Evolutionary conservation across 2,329 filamentous ascomycete species (phyloP).

Genomic region (Dothideomycetidae sp.): DNA sequence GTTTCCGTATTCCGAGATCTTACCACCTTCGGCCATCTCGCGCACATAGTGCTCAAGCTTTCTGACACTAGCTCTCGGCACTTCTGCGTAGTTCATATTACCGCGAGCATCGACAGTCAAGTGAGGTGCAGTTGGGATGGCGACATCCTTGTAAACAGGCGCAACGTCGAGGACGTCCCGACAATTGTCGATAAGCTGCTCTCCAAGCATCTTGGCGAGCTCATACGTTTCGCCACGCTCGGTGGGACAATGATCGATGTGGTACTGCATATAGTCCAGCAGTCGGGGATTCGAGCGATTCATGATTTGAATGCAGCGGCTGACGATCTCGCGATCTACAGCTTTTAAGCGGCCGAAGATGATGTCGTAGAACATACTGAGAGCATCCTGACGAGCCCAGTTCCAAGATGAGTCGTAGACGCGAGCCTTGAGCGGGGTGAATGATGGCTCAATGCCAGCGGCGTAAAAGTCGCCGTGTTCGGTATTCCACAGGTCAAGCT

Average conservation of each 20-base stretch:
- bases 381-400: slow-evolving; percentile 92
- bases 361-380: slow-evolving; percentile 98
- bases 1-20: slow-evolving; percentile 97
- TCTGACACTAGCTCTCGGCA: slow-evolving; percentile 72
- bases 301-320: slow-evolving; percentile 97
- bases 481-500: slow-evolving; percentile 85
- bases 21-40: slow-evolving; percentile 96
- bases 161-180: slow-evolving; percentile 72
- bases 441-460: slow-evolving; percentile 82
- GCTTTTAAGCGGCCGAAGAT: slow-evolving; percentile 90
- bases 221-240: slow-evolving; percentile 95
- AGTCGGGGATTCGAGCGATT: slow-evolving; percentile 93
- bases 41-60: slow-evolving; percentile 98
- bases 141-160: slow-evolving; percentile 92
- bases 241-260: slow-evolving; percentile 96
- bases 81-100: slow-evolving; percentile 83
- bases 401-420: slow-evolving; percentile 99
- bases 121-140: slow-evolving; percentile 76
- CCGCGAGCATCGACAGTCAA: slow-evolving; percentile 87
- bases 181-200: slow-evolving; percentile 94
- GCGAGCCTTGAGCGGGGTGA: slow-evolving; percentile 84
- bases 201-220: slow-evolving; percentile 87
- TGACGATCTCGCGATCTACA: slow-evolving; percentile 94
- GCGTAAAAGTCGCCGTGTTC: slow-evolving; percentile 98
- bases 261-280: slow-evolving; percentile 98